Conservation (phyloP, 108 stramenopile species). For the Pseudonitzschia multiseries region DNA sequence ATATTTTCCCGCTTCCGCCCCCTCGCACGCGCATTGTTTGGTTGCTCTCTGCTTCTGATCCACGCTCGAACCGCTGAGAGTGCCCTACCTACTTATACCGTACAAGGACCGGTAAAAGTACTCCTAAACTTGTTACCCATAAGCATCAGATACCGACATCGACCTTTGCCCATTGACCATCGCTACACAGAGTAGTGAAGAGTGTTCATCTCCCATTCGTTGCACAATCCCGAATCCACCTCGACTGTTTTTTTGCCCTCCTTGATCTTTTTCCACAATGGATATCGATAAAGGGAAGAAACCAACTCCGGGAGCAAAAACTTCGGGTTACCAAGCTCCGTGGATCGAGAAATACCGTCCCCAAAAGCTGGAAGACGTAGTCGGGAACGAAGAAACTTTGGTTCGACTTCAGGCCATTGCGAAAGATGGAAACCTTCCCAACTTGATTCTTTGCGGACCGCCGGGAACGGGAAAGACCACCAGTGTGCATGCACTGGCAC, state of each 20-base stretch:
- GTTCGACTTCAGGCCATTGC: slow-evolving; percentile 91
- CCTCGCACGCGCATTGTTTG: too few species aligned
- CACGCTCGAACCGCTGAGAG: too few species aligned
- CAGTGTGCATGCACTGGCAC: slow-evolving; percentile 86
- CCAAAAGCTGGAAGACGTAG: slow-evolving; percentile 79
- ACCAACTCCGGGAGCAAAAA: not conserved
- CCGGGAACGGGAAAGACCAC: slow-evolving; percentile 81
- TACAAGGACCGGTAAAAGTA: too few species aligned
- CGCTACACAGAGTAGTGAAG: too few species aligned
- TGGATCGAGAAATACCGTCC: slow-evolving; percentile 99
- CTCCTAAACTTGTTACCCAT: too few species aligned
- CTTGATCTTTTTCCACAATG: not conserved
- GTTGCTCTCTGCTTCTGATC: not conserved
- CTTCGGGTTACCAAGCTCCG: slow-evolving; percentile 71
- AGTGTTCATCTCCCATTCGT: too few species aligned
- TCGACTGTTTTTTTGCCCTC: not conserved
- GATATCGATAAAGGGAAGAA: slow-evolving; percentile 4
- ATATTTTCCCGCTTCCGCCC: too few species aligned
- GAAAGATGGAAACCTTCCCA: slow-evolving; percentile 95
- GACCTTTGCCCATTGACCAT: too few species aligned
- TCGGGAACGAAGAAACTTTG: slow-evolving; percentile 97
- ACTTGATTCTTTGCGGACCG: slow-evolving; percentile 95
- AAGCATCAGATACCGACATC: too few species aligned
- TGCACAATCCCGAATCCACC: not conserved
- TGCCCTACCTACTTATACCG: too few species aligned